Evolutionary conservation across 352 stramenopile species (phyloP).

Genomic region (Phytophthora colocasiae): DNA sequence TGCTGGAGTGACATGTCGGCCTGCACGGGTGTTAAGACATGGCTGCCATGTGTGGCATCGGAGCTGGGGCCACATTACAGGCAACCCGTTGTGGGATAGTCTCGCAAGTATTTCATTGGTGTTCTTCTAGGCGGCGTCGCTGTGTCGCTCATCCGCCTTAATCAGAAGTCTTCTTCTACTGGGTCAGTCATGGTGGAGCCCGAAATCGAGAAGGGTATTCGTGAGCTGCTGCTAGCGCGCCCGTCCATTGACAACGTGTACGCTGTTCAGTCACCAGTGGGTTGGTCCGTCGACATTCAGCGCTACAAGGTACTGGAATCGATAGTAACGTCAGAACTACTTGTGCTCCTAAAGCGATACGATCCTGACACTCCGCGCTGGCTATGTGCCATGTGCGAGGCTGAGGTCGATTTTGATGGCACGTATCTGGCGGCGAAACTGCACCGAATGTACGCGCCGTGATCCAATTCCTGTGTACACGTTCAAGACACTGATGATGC

Average conservation of each 20-base stretch:
- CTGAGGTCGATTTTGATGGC: conserved; percentile 99
- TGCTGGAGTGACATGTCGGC: conserved; percentile 97
- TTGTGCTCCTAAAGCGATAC: too few species aligned
- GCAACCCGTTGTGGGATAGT: conserved; percentile 95
- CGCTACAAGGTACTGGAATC: conserved; percentile 92
- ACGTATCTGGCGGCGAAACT: conserved; percentile 97
- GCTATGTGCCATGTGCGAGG: too few species aligned
- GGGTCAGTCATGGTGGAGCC: conserved; percentile 95
- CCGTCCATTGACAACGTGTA: conserved; percentile 95
- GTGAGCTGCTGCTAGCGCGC: conserved; percentile 77
- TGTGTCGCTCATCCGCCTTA: conserved; percentile 94
- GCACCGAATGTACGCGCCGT: conserved; percentile 71
- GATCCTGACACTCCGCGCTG: too few species aligned
- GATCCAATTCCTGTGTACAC: not conserved
- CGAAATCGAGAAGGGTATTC: conserved; percentile 89
- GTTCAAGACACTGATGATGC: conserved; percentile 20
- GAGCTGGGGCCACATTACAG: conserved; percentile 91
- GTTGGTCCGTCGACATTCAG: conserved; percentile 97
- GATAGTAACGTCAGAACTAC: not conserved
- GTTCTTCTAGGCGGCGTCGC: conserved; percentile 94
- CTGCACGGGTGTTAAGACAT: conserved; percentile 97
- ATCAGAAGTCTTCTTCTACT: conserved; percentile 97
- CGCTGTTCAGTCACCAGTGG: conserved; percentile 97
- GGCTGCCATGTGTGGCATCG: conserved; percentile 94
- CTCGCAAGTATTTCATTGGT: conserved; percentile 96